Evolutionary conservation across 441 rosid genomes (phyloP), one percentile per base, ranked within the genome.

Genomic region (Euphorbia celastroides): DNA sequence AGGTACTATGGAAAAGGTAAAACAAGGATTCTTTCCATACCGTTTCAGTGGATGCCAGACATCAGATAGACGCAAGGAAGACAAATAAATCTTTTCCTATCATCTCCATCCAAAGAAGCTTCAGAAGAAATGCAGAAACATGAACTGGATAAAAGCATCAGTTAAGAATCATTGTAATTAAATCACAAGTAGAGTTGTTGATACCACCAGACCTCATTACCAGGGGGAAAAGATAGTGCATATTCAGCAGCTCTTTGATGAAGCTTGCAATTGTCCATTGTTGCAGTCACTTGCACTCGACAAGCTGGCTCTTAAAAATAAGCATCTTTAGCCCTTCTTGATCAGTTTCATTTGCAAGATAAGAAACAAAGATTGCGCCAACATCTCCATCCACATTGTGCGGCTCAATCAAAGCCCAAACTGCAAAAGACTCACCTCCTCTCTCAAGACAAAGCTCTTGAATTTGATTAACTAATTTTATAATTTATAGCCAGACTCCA

Each of bases 131-230:
- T 11, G 92, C 87, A 41, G 92, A 82, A 61, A 87, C 82, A 64
- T 87, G 94, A 75, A 81, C 91, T 46, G 84, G 83, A 72, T 89
- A 91, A 82, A 84, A 81, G 81, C 89, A 87, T 70, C 85, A 91
- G 80, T 77, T 86, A 38, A 82, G 23, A 27, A 89, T 81, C 75
- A 81, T 85, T 5, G 87, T 66, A 59, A 85, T 64, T 63, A 81
- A 80, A 62, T 92, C 93, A 7, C 90, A 79, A 1, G 83, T 63
- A 27, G 79, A 80, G 46, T 68, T 82, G 74, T 87, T 92, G 56
- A 86, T 82, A 57, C 96, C 94, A 10, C 77, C 82, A 64, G 44
- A 80, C 57, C 74, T 82, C 63, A 87, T 70, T n/a, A 84, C n/a
- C 69, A 60, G 87, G 74, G 0, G 96, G 92, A 67, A 82, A 70